Evolutionary conservation across 139 green algal genomes (phyloP).

Genomic region (Haematococcus sp.): DNA sequence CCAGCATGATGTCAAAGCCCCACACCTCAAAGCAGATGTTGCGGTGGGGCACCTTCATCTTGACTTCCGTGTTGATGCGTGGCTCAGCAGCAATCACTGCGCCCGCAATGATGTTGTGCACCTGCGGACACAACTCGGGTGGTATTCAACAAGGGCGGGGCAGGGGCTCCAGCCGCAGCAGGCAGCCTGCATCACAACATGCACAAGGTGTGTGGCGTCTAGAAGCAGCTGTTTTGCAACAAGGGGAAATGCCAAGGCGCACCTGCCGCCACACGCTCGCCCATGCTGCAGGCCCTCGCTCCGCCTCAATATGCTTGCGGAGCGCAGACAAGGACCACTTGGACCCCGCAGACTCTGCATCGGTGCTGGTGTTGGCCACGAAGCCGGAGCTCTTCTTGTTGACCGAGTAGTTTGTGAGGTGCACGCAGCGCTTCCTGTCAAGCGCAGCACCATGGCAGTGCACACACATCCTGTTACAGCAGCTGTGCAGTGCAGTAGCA

Average conservation of each 20-base stretch:
- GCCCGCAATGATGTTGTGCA: conserved; percentile 48
- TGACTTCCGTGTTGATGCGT: conserved; percentile 55
- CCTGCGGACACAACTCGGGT: conserved; percentile 15
- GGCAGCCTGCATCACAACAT: neutral
- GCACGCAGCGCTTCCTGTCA: conserved; percentile 51
- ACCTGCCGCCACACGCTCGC: conserved; percentile 38
- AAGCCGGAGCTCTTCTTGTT: conserved; percentile 53
- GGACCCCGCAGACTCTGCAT: neutral
- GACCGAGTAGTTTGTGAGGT: conserved; percentile 78
- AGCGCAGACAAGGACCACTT: conserved; percentile 54
- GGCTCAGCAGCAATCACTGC: conserved; percentile 53
- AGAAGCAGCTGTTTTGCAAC: neutral
- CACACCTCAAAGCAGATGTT: conserved; percentile 68
- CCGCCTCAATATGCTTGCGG: conserved; percentile 39
- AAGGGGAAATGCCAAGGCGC: no score
- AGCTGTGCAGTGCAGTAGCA: neutral
- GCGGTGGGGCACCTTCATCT: conserved; percentile 55
- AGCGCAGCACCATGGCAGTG: neutral
- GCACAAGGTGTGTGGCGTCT: neutral
- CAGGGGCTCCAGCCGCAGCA: neutral
- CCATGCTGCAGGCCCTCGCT: conserved; percentile 19
- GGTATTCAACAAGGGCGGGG: neutral
- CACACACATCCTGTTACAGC: neutral
- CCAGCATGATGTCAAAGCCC: conserved; percentile 69
- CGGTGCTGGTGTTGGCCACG: conserved; percentile 2